Evolutionary conservation across 495 filamentous ascomycete genomes (phyloP).

Genomic region (Penicillium simplicissimum): DNA sequence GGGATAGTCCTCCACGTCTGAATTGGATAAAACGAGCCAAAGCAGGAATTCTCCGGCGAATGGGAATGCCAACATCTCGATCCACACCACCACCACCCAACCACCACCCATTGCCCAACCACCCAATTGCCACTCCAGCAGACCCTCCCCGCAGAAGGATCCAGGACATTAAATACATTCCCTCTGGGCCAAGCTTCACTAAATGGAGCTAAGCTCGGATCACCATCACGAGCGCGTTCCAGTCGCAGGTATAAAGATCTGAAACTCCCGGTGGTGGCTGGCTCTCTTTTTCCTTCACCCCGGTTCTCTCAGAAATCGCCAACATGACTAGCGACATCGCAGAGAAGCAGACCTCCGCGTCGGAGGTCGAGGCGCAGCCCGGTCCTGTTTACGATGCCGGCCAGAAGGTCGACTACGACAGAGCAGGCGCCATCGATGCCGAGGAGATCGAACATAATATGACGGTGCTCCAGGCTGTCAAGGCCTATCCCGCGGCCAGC

Average conservation of each 20-base stretch:
- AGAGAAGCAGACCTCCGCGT: constrained; percentile 37
- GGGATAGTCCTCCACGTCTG: too few species aligned
- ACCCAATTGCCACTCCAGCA: constrained; percentile 14
- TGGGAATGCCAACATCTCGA: constrained; percentile 21
- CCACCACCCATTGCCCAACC: too few species aligned
- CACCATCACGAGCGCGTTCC: constrained; percentile 21
- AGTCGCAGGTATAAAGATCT: constrained; percentile 34
- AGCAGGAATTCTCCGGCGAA: constrained; percentile 24
- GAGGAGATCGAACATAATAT: constrained; percentile 48
- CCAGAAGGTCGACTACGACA: constrained; percentile 49
- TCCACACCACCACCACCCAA: constrained; percentile 4
- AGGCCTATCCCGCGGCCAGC: constrained; percentile 47
- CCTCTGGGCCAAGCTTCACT: constrained; percentile 30
- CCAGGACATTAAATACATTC: constrained; percentile 19
- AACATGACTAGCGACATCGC: constrained; percentile 43
- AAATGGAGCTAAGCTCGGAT: constrained; percentile 27
- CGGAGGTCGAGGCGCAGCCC: constrained; percentile 43
- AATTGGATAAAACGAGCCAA: constrained; percentile 3
- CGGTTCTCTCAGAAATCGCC: constrained; percentile 31
- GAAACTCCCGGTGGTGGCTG: constrained; percentile 30
- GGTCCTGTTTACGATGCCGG: constrained; percentile 43
- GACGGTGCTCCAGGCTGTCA: constrained; percentile 50
- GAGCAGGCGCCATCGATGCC: constrained; percentile 46
- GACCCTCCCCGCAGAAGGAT: constrained; percentile 20
- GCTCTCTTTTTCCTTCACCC: constrained; percentile 31